Evolutionary conservation across 2,329 filamentous ascomycete genomes (phyloP).

Genomic region (Calonectria crousiana): DNA sequence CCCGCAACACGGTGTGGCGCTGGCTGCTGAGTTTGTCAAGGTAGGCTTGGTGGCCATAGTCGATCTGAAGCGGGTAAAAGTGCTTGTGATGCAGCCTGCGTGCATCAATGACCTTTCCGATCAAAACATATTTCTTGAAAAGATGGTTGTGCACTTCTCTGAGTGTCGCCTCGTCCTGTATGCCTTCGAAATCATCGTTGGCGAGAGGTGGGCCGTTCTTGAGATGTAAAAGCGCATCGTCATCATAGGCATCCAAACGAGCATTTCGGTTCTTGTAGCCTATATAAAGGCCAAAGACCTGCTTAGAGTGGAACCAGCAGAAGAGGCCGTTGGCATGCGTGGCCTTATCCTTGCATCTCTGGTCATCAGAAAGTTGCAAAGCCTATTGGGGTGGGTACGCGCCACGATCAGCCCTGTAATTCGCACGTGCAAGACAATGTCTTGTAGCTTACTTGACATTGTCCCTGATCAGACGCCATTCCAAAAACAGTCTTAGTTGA

Average conservation of each 20-base stretch:
- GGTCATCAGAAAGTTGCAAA: conserved; percentile 28
- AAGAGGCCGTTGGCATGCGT: conserved; percentile 41
- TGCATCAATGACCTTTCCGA: conserved; percentile 41
- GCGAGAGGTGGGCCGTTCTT: conserved; percentile 31
- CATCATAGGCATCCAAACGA: conserved; percentile 35
- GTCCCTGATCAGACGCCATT: not conserved
- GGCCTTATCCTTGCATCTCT: conserved; percentile 72
- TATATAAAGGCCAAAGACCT: conserved; percentile 39
- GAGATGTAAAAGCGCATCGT: conserved; percentile 29
- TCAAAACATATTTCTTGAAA: conserved; percentile 36
- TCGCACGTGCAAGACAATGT: not conserved
- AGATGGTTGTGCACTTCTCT: conserved; percentile 36
- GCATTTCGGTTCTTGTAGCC: conserved; percentile 45
- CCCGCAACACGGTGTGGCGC: conserved; percentile 32
- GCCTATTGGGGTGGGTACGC: conserved; percentile 24
- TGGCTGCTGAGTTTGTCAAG: conserved; percentile 42
- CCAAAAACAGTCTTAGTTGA: not conserved
- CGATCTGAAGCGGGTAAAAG: conserved; percentile 39
- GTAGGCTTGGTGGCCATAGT: conserved; percentile 44
- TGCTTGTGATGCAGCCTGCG: conserved; percentile 42
- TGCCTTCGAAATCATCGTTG: conserved; percentile 37
- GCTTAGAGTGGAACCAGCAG: conserved; percentile 41
- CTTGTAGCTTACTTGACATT: not conserved
- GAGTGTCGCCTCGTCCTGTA: conserved; percentile 27
- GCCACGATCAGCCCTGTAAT: not conserved